A percentile compares a stretch with the other conserved stretches of the same genome.
Conservation (phyloP, 305 asterid species). For the Withania somnifera region DNA sequence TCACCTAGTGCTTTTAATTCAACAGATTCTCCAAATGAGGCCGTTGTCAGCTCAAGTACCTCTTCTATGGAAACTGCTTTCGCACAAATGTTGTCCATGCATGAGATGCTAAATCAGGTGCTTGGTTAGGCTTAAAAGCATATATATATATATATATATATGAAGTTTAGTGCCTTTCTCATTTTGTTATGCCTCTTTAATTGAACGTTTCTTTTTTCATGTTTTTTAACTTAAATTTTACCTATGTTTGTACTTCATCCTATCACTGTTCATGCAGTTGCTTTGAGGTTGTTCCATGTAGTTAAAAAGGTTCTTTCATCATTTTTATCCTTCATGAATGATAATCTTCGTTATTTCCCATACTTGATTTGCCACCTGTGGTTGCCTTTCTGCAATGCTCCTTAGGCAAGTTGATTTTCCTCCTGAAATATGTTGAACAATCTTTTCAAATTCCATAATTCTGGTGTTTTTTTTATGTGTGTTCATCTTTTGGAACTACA, state of each 20-base stretch:
- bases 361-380: background rate
- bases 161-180: background rate
- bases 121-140: background rate
- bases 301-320: background rate
- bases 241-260: background rate
- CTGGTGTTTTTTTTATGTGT: background rate
- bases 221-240: background rate
- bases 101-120: slow-evolving; percentile 73
- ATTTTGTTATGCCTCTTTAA: background rate
- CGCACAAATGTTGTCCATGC: slow-evolving; percentile 54
- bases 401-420: background rate
- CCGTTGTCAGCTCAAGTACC: slow-evolving; percentile 36
- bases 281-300: background rate
- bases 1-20: slow-evolving; percentile 39
- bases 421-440: background rate
- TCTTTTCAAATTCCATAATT: background rate
- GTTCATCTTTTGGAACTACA: background rate
- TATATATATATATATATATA: background rate
- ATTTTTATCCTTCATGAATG: background rate
- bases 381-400: background rate
- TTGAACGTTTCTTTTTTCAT: background rate
- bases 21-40: slow-evolving; percentile 41
- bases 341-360: background rate
- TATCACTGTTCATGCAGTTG: background rate
- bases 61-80: slow-evolving; percentile 33